phyloP scores from a whole-genome alignment of 352 stramenopile genomes.

The Phytophthora pinifolia region DNA sequence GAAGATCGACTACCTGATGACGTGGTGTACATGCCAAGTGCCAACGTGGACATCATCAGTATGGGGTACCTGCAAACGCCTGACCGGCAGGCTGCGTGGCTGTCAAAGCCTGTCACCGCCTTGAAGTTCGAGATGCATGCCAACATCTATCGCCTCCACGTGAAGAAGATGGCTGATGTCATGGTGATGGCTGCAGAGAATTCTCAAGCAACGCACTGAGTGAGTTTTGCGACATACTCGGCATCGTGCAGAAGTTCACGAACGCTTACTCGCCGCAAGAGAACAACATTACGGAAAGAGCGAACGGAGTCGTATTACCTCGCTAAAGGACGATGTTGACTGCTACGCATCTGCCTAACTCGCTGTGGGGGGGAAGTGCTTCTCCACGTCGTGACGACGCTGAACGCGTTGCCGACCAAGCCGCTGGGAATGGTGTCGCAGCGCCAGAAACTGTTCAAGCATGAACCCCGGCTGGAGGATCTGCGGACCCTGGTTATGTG shows the following conservation, averaged over 20 bases:
- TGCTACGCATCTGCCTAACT: neutral
- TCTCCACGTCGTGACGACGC: conserved; percentile 1
- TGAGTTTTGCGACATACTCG: neutral
- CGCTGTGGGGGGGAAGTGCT: conserved; percentile 9
- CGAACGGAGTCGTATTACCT: conserved; percentile 5
- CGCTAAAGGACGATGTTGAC: neutral
- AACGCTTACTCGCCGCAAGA: too few species aligned
- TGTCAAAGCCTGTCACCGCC: neutral
- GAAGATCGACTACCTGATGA: neutral
- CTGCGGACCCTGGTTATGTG: conserved; percentile 9
- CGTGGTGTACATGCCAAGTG: conserved; percentile 3
- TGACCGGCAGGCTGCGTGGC: conserved; percentile 1
- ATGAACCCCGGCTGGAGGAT: neutral
- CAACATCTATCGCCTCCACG: neutral
- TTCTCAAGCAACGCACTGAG: neutral
- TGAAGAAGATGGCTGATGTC: neutral
- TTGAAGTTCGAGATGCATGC: conserved; percentile 5
- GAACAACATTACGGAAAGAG: conserved; percentile 1
- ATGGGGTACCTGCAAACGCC: conserved; percentile 2
- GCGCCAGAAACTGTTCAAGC: neutral
- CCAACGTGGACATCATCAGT: conserved; percentile 4
- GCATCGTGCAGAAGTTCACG: too few species aligned
- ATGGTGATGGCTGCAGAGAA: conserved; percentile 4
- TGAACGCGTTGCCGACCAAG: conserved; percentile 2
- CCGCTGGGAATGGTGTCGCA: conserved; percentile 1